phyloP scores from a whole-genome alignment of 2,329 filamentous ascomycete species.

The Dothistroma septosporum region DNA sequence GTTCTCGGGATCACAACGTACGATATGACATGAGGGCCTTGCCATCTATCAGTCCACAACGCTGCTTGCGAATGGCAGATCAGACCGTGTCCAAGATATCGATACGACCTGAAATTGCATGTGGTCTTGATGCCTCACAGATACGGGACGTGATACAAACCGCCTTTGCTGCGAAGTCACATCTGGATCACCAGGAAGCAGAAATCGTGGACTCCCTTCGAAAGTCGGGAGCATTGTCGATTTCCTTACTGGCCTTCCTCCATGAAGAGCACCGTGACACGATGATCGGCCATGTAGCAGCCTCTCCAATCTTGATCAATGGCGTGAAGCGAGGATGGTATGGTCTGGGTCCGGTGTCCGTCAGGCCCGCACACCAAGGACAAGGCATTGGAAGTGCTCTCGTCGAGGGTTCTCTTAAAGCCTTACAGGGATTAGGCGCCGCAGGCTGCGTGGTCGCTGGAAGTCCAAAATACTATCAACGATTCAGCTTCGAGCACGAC shows the following conservation, averaged over 20 bases:
- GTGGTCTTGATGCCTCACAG: neutral
- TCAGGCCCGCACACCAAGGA: conserved; percentile 1
- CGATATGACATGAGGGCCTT: neutral
- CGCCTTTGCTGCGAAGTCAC: conserved; percentile 12
- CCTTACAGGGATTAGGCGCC: neutral
- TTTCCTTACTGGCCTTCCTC: conserved; percentile 5
- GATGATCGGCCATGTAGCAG: conserved; percentile 7
- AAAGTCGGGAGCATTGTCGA: neutral
- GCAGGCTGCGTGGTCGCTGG: conserved; percentile 8
- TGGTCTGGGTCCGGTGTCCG: conserved; percentile 7
- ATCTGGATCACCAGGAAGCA: conserved; percentile 9
- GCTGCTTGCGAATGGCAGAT: neutral
- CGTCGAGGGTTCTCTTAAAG: neutral
- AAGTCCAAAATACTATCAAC: conserved; percentile 6
- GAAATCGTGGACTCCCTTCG: conserved; percentile 10
- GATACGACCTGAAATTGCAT: neutral
- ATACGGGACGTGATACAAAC: conserved; percentile 2
- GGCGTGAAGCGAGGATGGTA: neutral
- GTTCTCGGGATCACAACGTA: neutral
- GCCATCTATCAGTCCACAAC: neutral
- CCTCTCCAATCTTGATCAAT: conserved; percentile 7
- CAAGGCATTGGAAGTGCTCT: conserved; percentile 7
- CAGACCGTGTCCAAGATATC: neutral
- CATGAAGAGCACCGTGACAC: neutral
- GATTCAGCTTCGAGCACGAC: conserved; percentile 7